These are phyloP conservation scores for Coniochaeta sp. DNA, from an alignment of 2,329 filamentous ascomycete genomes.

Conservation along the genomic window DNA sequence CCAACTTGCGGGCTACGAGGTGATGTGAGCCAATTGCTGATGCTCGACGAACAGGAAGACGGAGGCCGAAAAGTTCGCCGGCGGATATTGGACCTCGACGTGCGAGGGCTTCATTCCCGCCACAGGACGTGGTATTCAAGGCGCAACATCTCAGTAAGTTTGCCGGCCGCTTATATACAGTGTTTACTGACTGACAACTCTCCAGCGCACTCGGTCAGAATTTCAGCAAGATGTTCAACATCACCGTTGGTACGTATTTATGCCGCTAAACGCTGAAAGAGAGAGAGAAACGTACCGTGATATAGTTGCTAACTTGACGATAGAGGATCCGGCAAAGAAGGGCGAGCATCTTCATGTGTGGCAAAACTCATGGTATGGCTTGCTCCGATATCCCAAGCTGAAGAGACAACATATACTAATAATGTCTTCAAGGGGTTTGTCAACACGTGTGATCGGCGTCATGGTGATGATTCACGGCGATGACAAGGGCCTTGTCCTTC, in stretches of 20 bases:
- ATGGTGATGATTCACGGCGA: conserved; percentile 99
- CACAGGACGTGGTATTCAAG: conserved; percentile 94
- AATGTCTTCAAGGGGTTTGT: conserved; percentile 57
- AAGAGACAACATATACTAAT: neutral
- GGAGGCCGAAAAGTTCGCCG: conserved; percentile 96
- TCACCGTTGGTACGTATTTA: conserved; percentile 58
- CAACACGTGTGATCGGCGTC: conserved; percentile 92
- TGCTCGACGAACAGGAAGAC: conserved; percentile 60
- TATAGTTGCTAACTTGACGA: neutral
- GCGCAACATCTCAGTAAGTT: conserved; percentile 78
- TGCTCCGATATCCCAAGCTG: neutral
- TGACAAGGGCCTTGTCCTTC: conserved; percentile 89
- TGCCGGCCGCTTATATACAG: neutral
- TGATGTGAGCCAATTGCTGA: neutral
- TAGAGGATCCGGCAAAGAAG: conserved; percentile 72
- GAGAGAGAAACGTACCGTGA: neutral
- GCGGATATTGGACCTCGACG: conserved; percentile 93
- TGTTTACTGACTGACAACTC: conserved; percentile 1
- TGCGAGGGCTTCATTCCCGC: conserved; percentile 95
- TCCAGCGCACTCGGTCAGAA: conserved; percentile 69
- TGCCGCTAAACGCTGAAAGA: neutral
- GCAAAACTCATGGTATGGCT: conserved; percentile 77
- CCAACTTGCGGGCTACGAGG: neutral
- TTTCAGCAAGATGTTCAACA: conserved; percentile 99
- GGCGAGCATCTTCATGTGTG: conserved; percentile 79